A percentile compares a stretch with the other conserved stretches of the same genome.
These are phyloP conservation scores for Wallemia hederae DNA, from an alignment of 1,284 basidiomycete genomes.

Conservation along the genomic window DNA sequence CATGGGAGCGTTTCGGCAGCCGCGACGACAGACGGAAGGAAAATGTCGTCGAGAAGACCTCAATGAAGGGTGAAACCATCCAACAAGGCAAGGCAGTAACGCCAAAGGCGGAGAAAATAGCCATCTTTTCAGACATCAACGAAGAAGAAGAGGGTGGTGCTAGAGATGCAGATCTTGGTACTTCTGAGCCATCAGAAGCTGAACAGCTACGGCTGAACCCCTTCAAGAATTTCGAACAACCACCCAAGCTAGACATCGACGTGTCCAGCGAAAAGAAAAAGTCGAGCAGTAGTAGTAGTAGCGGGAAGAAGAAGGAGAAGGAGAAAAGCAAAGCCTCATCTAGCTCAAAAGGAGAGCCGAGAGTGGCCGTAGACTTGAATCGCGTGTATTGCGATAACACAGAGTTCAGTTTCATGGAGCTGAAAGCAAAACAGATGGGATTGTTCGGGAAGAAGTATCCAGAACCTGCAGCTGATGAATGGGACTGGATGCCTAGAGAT, in stretches of 20 bases:
- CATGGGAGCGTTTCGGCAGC: constrained; percentile 22
- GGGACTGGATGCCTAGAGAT: neutral
- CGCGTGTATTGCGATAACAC: constrained; percentile 15
- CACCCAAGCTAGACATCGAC: constrained; percentile 8
- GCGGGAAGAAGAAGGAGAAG: neutral
- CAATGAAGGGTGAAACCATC: constrained; percentile 22
- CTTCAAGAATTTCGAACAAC: constrained; percentile 23
- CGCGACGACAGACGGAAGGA: constrained; percentile 21
- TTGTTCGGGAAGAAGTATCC: constrained; percentile 51
- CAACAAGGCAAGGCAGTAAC: constrained; percentile 8
- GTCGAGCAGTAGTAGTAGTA: constrained; percentile 2
- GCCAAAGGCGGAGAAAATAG: constrained; percentile 20
- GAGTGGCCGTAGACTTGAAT: neutral
- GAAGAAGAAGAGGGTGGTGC: neutral
- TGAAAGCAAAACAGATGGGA: constrained; percentile 20
- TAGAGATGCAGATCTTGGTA: neutral
- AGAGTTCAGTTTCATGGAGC: constrained; percentile 19
- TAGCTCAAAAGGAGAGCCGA: neutral
- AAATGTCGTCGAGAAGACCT: constrained; percentile 19
- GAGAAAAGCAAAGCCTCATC: neutral
- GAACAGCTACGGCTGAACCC: constrained; percentile 26
- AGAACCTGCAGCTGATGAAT: constrained; percentile 18
- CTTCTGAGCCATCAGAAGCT: constrained; percentile 14
- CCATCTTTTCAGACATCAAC: constrained; percentile 19
- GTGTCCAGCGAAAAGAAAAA: constrained; percentile 7